Base-by-base conservation (phyloP, 164 flowering plant species). In the Annona cherimola region DNA sequence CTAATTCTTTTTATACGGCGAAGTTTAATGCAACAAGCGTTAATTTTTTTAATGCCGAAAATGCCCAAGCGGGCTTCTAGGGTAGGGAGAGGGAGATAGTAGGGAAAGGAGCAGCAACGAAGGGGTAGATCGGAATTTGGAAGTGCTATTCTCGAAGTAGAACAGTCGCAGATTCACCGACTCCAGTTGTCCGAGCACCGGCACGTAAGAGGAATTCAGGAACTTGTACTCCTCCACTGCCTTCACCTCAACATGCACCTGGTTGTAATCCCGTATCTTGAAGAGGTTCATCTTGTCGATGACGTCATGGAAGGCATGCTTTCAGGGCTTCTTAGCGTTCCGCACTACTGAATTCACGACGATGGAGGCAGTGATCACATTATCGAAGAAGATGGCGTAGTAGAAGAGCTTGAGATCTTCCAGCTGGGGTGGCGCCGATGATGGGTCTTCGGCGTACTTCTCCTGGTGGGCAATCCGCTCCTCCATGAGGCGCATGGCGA, bases 281-380 rank as follows among this genome's bases (percentile, higher is more conserved):
- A 79, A 79, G 39, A 76, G 70, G 64, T 79, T 76, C 79, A 76
- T 76, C 63, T 68, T 67, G 43, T 79, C 82, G 1, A 79, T 76
- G 43, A 79, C 82, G 3, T 74, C 79, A n/a, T 79, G 82, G 54
- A 79, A 79, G 18, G 76, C 82, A 39, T 79, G 79, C 55, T 74
- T 76, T 66, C 72, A 45, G 35, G 82, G 82, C 20, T 76, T 76
- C 19, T 67, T 76, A 1, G 82, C 55, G 61, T 79, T 76, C 67
- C 65, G 74, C 67, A 76, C 82, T 0, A 77, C 82, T 0, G 79
- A 79, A 68, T 76, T 79, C 44, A 76, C 82, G 18, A 79, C 82
- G 14, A 79, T 79, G 1, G 81, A 79, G 1, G 76, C 79, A 42
- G 81, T 79, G 1, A 79, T 68, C 16, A 76, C 77, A 11, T 79